Conservation (phyloP, 2,329 filamentous ascomycete genomes). For the Claviceps quebecensis region DNA sequence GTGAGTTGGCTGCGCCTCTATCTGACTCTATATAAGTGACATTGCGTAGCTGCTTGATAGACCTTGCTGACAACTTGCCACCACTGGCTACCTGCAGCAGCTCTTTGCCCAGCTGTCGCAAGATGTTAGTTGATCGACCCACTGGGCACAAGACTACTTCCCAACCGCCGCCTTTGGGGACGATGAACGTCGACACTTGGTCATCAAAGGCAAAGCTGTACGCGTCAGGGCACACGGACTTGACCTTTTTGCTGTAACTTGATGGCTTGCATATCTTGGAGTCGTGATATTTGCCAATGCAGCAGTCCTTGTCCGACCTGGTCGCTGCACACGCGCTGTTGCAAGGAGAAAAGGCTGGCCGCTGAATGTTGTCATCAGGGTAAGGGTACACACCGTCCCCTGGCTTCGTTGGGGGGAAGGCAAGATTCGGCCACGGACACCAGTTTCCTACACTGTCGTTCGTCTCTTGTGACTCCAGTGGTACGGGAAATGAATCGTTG, state of each 20-base stretch:
- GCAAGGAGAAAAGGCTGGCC: conserved; percentile 65
- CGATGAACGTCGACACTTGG: conserved; percentile 43
- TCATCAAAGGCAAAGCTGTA: conserved; percentile 64
- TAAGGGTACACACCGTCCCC: conserved; percentile 69
- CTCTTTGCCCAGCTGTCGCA: conserved; percentile 35
- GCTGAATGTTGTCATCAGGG: conserved; percentile 57
- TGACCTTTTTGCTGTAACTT: conserved; percentile 54
- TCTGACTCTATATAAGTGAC: conserved; percentile 21
- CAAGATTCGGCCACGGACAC: conserved; percentile 72
- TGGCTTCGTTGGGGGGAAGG: conserved; percentile 52
- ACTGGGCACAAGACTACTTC: conserved; percentile 64
- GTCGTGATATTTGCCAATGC: conserved; percentile 53
- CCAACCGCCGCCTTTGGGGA: conserved; percentile 58
- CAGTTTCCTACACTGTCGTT: conserved; percentile 46
- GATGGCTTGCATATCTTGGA: conserved; percentile 51
- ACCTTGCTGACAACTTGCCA: conserved; percentile 22
- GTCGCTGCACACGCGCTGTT: conserved; percentile 62
- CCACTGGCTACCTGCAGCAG: conserved; percentile 31
- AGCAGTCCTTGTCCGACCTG: conserved; percentile 56
- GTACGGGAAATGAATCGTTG: conserved; percentile 51
- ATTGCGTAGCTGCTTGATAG: conserved; percentile 19
- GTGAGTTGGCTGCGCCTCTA: conserved; percentile 12
- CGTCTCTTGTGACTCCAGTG: conserved; percentile 47
- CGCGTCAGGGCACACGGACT: conserved; percentile 67
- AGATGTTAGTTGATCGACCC: conserved; percentile 45